A percentile compares a stretch with the other conserved stretches of the same genome.
These are phyloP conservation scores for Moricandia arvensis DNA, from an alignment of 345 rosid genomes.

Conservation along the genomic window DNA sequence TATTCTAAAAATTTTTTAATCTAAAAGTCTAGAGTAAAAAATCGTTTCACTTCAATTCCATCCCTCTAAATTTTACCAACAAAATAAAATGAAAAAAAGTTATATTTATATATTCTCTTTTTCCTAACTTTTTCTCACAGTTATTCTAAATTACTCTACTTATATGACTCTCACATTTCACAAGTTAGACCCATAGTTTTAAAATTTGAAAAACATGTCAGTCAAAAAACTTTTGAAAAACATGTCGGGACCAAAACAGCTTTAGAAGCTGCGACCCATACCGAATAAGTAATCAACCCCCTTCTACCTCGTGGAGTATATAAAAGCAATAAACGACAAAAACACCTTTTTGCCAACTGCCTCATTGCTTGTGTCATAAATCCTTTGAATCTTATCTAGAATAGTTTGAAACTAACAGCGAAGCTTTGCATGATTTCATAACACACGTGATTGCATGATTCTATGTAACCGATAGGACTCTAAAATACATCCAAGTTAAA, in stretches of 20 bases:
- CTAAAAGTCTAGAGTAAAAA: neutral
- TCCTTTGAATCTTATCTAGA: neutral
- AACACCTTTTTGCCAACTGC: slow-evolving; percentile 14
- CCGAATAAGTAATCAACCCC: slow-evolving; percentile 2
- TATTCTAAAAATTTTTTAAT: neutral
- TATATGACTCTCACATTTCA: neutral
- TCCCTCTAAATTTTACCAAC: neutral
- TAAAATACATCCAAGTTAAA: neutral
- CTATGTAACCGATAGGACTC: neutral
- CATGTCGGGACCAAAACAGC: slow-evolving; percentile 29
- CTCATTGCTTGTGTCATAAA: slow-evolving; percentile 26
- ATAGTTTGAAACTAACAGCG: slow-evolving; percentile 17
- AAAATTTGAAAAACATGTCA: neutral
- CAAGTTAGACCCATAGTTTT: neutral
- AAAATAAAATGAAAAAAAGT: neutral
- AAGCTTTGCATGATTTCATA: slow-evolving; percentile 3
- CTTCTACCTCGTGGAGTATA: neutral
- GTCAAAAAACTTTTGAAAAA: neutral
- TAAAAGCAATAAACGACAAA: slow-evolving; percentile 25
- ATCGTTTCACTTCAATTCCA: neutral
- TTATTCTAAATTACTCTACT: neutral
- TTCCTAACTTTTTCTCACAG: neutral
- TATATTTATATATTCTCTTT: neutral
- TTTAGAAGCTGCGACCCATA: slow-evolving; percentile 19
- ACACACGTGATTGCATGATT: slow-evolving; percentile 5